Conservation (phyloP, 257 asterid genomes). For the Gynochthodes officinalis region DNA sequence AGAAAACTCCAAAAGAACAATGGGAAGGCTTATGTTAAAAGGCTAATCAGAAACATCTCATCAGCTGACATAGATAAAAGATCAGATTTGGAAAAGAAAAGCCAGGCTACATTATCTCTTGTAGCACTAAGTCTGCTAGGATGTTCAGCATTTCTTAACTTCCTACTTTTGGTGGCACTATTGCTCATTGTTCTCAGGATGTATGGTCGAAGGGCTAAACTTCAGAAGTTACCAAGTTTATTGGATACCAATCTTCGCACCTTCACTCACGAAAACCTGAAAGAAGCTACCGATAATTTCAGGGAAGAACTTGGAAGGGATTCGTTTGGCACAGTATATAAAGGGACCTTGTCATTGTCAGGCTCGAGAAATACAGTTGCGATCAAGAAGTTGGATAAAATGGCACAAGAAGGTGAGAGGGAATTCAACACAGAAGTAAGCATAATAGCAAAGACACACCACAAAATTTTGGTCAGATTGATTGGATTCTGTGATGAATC, state of each 20-base stretch:
- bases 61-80: background rate
- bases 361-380: conserved; percentile 7
- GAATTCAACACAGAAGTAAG: conserved; percentile 19
- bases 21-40: conserved; percentile 10
- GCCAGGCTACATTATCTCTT: conserved; percentile 3
- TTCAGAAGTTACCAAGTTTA: background rate
- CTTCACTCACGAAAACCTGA: conserved; percentile 16
- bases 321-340: conserved; percentile 15
- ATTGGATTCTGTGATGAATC: conserved; percentile 19
- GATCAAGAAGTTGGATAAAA: conserved; percentile 6
- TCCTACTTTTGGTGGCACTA: conserved; percentile 11
- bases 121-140: conserved; percentile 4
- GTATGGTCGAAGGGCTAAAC: background rate
- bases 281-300: conserved; percentile 18
- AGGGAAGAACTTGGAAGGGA: conserved; percentile 19
- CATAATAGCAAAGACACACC: conserved; percentile 18
- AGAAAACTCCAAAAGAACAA: background rate
- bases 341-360: conserved; percentile 11
- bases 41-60: background rate
- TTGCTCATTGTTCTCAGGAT: background rate
- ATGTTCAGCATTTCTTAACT: conserved; percentile 14
- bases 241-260: conserved; percentile 9
- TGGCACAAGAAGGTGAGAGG: conserved; percentile 10
- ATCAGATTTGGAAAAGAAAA: background rate
- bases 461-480: conserved; percentile 19